phyloP scores from a whole-genome alignment of 441 rosid genomes.

The Arabidopsis hybrid region DNA sequence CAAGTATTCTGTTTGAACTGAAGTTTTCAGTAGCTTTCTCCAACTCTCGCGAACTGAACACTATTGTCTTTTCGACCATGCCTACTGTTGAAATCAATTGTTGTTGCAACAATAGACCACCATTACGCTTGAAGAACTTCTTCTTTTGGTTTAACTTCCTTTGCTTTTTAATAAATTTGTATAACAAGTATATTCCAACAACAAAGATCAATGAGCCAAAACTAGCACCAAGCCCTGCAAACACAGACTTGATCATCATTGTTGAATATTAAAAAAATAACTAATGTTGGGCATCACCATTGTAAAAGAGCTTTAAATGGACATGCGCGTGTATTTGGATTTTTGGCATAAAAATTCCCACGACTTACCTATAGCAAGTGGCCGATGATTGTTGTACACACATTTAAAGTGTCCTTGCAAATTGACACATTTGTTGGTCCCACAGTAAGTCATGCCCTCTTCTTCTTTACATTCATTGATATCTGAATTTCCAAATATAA shows the following conservation, averaged over 20 bases:
- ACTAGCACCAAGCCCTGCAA: slow-evolving; percentile 12
- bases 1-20: slow-evolving; percentile 40
- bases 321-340: too few relatives aligned
- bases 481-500: slow-evolving; percentile 11
- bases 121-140: slow-evolving; percentile 44
- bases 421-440: slow-evolving; percentile 29
- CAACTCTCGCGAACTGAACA: slow-evolving; percentile 19
- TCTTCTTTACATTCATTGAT: slow-evolving; percentile 28
- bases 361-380: slow-evolving; percentile 22
- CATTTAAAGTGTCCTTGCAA: neutral
- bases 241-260: neutral
- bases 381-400: neutral
- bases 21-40: slow-evolving; percentile 35
- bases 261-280: neutral
- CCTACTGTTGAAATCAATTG: slow-evolving; percentile 29
- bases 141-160: slow-evolving; percentile 19
- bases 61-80: neutral
- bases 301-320: neutral
- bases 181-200: slow-evolving; percentile 15
- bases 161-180: slow-evolving; percentile 35
- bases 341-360: neutral
- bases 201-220: slow-evolving; percentile 17
- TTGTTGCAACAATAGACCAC: slow-evolving; percentile 43
- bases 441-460: too few relatives aligned
- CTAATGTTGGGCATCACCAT: neutral